Base-by-base conservation (phyloP, 768 basidiomycete species). In the Galerina marginata region DNA sequence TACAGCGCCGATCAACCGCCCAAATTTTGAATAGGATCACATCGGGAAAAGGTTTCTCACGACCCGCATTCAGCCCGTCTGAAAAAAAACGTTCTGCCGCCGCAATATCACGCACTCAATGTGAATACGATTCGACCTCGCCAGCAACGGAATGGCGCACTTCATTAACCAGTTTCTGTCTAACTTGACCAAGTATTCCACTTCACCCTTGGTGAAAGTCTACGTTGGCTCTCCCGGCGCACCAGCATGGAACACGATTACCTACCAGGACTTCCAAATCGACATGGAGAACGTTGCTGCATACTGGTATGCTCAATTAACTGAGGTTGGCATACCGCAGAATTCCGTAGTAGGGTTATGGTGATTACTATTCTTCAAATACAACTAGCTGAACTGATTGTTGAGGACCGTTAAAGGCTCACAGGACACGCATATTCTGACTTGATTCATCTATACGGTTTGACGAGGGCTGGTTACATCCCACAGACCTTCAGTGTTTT, bases 381-480 rank as follows among this genome's bases (percentile, higher is more conserved):
- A 11, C 6, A 9, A 11, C 6, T 3, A 29, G 7, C 23, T 37
- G 6, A 11, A 23, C 15, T 47, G n/a, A 14, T n/a, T 16, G 7
- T 33, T 50, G 15, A 20, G 20, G 47, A n/a, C n/a, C 26, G 39
- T 2, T 36, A 14, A 26, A 90, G 89, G 88, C 72, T 90, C 11
- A 79, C 82, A 20, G 88, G 88, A 9, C 83, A 83, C 71, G 79
- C 83, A 26, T 90, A 90, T 69, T 72, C 75, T 36, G 88, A 90
- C 65, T 82, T 84, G 37, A 73, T 88, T 33, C 81, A 86, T 56
- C 83, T 90, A 60, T 89, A 88, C 64, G 84, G 83, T 50, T 73
- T 90, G 58, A 82, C 86, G 3, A 77, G 86, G 63, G 86, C 86
- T n/a, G 87, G 88, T 2, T 90, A 84, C 68, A 72, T 88, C 60